Base-by-base conservation (phyloP, 106 monocot genomes). In the Triglochin maritima region DNA sequence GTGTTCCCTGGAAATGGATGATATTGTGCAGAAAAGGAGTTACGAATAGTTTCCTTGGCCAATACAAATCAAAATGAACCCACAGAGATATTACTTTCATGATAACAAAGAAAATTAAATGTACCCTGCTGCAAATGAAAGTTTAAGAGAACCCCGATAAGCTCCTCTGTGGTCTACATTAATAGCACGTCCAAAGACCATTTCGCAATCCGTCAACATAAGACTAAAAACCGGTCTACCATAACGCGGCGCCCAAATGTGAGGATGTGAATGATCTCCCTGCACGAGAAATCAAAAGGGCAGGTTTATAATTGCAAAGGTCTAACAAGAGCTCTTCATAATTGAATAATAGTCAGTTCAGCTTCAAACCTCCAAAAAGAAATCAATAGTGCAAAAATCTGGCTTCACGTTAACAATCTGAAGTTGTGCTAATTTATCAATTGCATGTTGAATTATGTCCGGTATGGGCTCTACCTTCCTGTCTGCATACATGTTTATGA, bases 301-400 rank as follows among this genome's bases (percentile, higher is more conserved):
- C 29, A 29, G 1, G 29, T 29, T 29, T 29, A 29, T 29, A 29
- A 29, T 29, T 29, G 29, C 29, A 29, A 29, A 29, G 29, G 29
- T 29, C 29, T 29, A 29, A 29, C 29, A 29, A 0, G 29, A 29
- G 29, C 29, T 29, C 29, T 29, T 29, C 29, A 29, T 29, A 29
- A 29, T 29, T 29, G 29, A 29, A 29, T 29, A 29, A 29, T 29
- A 29, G 29, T 29, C 29, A 29, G 29, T 29, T 29, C 9, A 51
- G 29, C 53, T 50, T 13, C 47, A 12, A 58, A 90, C 90, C 86
- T 86, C 90, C 67, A 76, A 82, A 78, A 79, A 90, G 77, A 84
- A 84, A 69, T 90, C 89, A 70, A 90, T 72, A 51, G 75, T 73
- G 56, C 90, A 90, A 80, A 57, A 90, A 65, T 90, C 86, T 54